Evolutionary conservation across 1,284 basidiomycete species (phyloP).

Genomic region (Ganoderma lingzhi): DNA sequence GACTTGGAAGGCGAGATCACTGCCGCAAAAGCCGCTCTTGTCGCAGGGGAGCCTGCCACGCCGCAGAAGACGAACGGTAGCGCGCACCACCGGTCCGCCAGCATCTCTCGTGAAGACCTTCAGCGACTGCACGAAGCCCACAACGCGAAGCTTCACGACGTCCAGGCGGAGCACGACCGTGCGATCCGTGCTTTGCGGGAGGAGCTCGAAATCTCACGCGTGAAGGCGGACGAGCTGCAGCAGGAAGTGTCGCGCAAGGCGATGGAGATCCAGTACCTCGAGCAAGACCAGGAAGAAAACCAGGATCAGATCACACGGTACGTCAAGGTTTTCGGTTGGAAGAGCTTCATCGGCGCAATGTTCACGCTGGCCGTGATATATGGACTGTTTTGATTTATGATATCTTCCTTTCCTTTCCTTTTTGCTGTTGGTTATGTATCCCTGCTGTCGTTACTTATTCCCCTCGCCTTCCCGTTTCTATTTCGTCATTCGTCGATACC

Average conservation of each 20-base stretch:
- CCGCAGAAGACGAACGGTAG: slow-evolving; percentile 64
- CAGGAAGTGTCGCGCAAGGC: slow-evolving; percentile 70
- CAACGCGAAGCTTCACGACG: slow-evolving; percentile 80
- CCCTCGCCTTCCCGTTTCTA: slow-evolving; percentile 11
- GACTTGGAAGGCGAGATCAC: slow-evolving; percentile 80
- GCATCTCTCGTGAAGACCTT: slow-evolving; percentile 76
- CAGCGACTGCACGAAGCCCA: slow-evolving; percentile 81
- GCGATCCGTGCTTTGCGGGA: slow-evolving; percentile 62
- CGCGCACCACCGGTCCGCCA: slow-evolving; percentile 52
- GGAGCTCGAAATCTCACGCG: slow-evolving; percentile 66
- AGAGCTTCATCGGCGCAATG: slow-evolving; percentile 62
- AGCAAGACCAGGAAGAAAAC: slow-evolving; percentile 78
- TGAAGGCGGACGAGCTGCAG: slow-evolving; percentile 63
- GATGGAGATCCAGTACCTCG: slow-evolving; percentile 82
- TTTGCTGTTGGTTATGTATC: slow-evolving; percentile 10
- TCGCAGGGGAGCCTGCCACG: slow-evolving; percentile 51
- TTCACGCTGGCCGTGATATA: slow-evolving; percentile 64
- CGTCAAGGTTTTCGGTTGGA: slow-evolving; percentile 66
- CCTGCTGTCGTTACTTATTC: slow-evolving; percentile 16
- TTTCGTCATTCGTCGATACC: slow-evolving; percentile 12
- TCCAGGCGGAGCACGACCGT: slow-evolving; percentile 77
- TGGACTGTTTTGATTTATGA: slow-evolving; percentile 53
- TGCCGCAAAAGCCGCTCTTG: slow-evolving; percentile 63
- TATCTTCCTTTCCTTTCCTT: slow-evolving; percentile 10
- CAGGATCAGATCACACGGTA: slow-evolving; percentile 81